A percentile compares a stretch with the other conserved stretches of the same genome.
phyloP scores from a whole-genome alignment of 2,329 filamentous ascomycete species.

The Cucurbitaria berberidis region DNA sequence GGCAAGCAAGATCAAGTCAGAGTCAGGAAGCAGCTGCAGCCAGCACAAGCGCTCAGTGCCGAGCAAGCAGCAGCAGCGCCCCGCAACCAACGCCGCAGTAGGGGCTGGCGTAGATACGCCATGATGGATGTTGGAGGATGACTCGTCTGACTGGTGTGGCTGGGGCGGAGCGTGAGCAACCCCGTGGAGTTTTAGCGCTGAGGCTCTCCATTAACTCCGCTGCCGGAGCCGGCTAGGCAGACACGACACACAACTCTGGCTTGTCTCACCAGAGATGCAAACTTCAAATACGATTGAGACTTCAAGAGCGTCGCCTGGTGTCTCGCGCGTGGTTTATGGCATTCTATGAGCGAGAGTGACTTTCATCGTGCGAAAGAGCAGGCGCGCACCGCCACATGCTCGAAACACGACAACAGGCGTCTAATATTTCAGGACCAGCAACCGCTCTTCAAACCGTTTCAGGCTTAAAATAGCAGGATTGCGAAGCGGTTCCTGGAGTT shows the following conservation, averaged over 20 bases:
- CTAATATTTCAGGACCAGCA: not conserved
- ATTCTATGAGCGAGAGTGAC: not conserved
- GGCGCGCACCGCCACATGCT: not conserved
- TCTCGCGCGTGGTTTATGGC: not conserved
- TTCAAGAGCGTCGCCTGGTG: not conserved
- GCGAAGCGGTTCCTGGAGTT: not conserved
- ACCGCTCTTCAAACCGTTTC: not conserved
- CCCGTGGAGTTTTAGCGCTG: too few species aligned
- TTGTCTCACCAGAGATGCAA: not conserved
- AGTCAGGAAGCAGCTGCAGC: constrained; percentile 6
- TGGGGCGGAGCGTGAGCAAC: constrained; percentile 1
- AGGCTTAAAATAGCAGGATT: not conserved
- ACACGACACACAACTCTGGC: not conserved
- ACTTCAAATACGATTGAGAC: not conserved
- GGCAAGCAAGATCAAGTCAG: constrained; percentile 9
- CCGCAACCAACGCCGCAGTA: constrained; percentile 5
- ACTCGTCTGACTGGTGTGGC: constrained; percentile 13
- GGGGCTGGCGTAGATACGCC: constrained; percentile 7
- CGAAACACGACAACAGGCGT: not conserved
- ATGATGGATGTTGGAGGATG: not conserved
- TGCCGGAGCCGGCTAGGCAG: constrained; percentile 1
- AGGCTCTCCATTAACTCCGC: not conserved
- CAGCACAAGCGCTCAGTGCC: constrained; percentile 8
- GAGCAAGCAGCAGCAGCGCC: constrained; percentile 2
- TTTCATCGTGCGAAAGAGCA: not conserved